These are phyloP conservation scores for Leishmania braziliensis DNA, from an alignment of 208 protist species.

Conservation along the genomic window DNA sequence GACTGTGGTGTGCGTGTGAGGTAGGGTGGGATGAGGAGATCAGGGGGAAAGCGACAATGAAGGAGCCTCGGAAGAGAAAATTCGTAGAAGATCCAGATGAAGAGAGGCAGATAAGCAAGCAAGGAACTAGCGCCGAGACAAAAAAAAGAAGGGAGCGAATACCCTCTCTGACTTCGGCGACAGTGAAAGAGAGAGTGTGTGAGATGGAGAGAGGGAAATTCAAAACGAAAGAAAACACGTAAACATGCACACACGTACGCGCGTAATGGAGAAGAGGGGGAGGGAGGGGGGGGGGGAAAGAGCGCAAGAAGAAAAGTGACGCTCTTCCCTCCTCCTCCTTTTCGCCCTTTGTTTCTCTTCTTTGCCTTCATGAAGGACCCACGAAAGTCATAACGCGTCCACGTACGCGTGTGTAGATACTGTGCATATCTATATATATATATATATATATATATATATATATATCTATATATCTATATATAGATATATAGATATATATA, in stretches of 20 bases:
- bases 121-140: neutral
- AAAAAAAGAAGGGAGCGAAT: neutral
- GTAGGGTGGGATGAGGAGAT: neutral
- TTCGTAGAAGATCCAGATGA: neutral
- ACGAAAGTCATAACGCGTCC: neutral
- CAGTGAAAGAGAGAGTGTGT: neutral
- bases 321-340: neutral
- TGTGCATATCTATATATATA: neutral
- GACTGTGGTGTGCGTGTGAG: neutral
- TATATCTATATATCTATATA: neutral
- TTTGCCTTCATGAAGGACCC: neutral
- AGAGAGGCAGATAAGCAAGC: neutral
- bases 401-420: neutral
- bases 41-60: neutral
- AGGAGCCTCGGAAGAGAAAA: neutral
- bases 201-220: neutral
- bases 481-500: neutral
- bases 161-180: neutral
- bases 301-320: neutral
- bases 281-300: neutral
- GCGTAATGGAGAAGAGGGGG: constrained; percentile 3
- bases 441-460: neutral
- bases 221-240: neutral
- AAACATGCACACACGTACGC: constrained; percentile 17
- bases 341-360: neutral